Evolutionary conservation across 2,329 filamentous ascomycete genomes (phyloP), one percentile per base, ranked within the genome.

Genomic region (Stylonectria norvegica): DNA sequence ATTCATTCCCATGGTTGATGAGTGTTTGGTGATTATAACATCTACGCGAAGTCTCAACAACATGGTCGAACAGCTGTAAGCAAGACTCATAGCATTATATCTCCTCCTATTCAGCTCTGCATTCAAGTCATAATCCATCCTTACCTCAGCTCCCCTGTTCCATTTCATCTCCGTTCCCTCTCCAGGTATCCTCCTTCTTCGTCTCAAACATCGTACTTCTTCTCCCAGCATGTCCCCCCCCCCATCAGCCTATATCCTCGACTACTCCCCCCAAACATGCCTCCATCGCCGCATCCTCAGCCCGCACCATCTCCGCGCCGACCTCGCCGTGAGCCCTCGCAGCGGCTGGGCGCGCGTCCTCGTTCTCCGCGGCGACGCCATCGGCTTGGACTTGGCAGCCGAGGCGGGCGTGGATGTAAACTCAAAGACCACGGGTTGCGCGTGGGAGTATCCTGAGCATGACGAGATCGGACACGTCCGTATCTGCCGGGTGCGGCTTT

Each of bases 1-100:
- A n/a, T n/a, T n/a, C n/a, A n/a, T 40, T 55, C 52, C 30, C 49
- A 57, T 55, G 53, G n/a, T n/a, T n/a, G n/a, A 56, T 44, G 41
- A 12, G 9, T 10, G 20, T 33, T 8, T 27, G 34, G 33, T 49
- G 52, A 34, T 51, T 54, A 57, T 54, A 50, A 33, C 54, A 25
- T 41, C 37, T 22, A 19, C 6, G 22, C 12, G 17, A 33, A 22
- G 33, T 47, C 38, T 45, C 23, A 19, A 36, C 15, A 12, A 22
- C 25, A 40, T 16, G n/a, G n/a, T n/a, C n/a, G n/a, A n/a, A n/a
- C n/a, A n/a, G n/a, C n/a, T n/a, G n/a, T n/a, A n/a, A n/a, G n/a
- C n/a, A n/a, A n/a, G n/a, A n/a, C n/a, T n/a, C n/a, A n/a, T n/a
- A n/a, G n/a, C n/a, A n/a, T n/a, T n/a, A n/a, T n/a, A n/a, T n/a